Percentiles rank a stretch among this genome's conserved stretches.
These are phyloP conservation scores for Paramecium tetraurelia DNA, from an alignment of 73 alveolate species.

Conservation along the genomic window DNA sequence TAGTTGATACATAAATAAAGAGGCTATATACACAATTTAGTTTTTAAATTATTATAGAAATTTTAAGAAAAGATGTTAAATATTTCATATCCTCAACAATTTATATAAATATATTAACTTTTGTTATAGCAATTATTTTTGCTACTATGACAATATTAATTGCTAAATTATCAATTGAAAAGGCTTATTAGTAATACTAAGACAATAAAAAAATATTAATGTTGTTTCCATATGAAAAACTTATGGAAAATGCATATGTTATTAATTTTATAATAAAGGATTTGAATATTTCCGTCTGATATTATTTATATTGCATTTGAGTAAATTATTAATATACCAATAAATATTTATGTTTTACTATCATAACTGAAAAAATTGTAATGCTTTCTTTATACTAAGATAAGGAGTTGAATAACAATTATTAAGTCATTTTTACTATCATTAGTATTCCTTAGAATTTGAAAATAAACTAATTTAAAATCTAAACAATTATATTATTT, in stretches of 20 bases:
- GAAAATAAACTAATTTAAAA: too few relatives aligned
- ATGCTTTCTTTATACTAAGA: too few relatives aligned
- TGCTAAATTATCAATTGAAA: background rate
- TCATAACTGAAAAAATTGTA: too few relatives aligned
- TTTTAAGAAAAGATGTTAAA: background rate
- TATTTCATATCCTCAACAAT: background rate
- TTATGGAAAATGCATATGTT: conserved; percentile 20
- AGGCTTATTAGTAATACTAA: background rate
- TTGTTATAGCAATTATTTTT: background rate
- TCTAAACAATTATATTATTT: too few relatives aligned
- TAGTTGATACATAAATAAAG: background rate
- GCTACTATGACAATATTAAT: background rate
- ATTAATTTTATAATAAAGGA: background rate
- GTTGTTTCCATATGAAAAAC: background rate
- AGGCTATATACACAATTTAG: background rate
- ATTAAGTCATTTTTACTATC: too few relatives aligned
- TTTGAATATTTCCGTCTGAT: background rate
- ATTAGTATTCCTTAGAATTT: too few relatives aligned
- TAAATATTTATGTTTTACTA: background rate
- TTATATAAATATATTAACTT: background rate
- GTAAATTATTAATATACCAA: background rate
- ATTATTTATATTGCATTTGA: background rate
- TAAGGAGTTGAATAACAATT: too few relatives aligned
- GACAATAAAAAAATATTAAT: background rate
- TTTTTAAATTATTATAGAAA: background rate